phyloP scores from a whole-genome alignment of 805 yeast species.

The Pichia phayaonensis region DNA sequence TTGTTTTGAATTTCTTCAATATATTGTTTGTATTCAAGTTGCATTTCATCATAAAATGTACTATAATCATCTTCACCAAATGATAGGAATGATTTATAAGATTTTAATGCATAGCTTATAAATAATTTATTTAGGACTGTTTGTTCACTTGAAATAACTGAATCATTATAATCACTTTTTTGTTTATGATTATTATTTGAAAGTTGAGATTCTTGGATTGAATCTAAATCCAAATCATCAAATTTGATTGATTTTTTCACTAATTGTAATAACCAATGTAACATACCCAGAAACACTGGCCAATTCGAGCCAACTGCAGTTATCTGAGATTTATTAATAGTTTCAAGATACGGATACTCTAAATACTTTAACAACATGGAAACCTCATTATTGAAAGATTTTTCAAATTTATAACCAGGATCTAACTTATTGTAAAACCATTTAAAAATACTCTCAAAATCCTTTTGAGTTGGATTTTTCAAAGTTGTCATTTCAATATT shows the following conservation, averaged over 20 bases:
- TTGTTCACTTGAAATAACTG: slow-evolving; percentile 21
- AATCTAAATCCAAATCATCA: slow-evolving; percentile 28
- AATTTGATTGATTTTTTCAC: slow-evolving; percentile 34
- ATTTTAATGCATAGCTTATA: slow-evolving; percentile 48
- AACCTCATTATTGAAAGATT: slow-evolving; percentile 69
- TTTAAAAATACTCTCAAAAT: slow-evolving; percentile 69
- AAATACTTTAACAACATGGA: slow-evolving; percentile 55
- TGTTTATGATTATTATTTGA: slow-evolving; percentile 19
- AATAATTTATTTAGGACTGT: slow-evolving; percentile 24
- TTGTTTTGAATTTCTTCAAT: slow-evolving; percentile 43
- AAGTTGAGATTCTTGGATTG: slow-evolving; percentile 15
- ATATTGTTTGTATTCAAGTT: slow-evolving; percentile 44
- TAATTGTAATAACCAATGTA: slow-evolving; percentile 71
- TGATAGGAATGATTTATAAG: slow-evolving; percentile 56
- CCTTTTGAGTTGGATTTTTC: slow-evolving; percentile 78
- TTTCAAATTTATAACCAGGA: slow-evolving; percentile 65
- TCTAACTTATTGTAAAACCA: slow-evolving; percentile 73
- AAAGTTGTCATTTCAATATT: slow-evolving; percentile 69
- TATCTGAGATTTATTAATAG: slow-evolving; percentile 76
- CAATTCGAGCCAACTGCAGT: slow-evolving; percentile 86
- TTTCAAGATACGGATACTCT: slow-evolving; percentile 73
- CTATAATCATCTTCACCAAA: slow-evolving; percentile 57
- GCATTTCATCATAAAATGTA: slow-evolving; percentile 47
- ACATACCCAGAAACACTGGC: slow-evolving; percentile 75
- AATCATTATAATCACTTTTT: slow-evolving; percentile 18